Evolutionary conservation across 2,329 filamentous ascomycete genomes (phyloP).

Genomic region (Spiromastix sp.): DNA sequence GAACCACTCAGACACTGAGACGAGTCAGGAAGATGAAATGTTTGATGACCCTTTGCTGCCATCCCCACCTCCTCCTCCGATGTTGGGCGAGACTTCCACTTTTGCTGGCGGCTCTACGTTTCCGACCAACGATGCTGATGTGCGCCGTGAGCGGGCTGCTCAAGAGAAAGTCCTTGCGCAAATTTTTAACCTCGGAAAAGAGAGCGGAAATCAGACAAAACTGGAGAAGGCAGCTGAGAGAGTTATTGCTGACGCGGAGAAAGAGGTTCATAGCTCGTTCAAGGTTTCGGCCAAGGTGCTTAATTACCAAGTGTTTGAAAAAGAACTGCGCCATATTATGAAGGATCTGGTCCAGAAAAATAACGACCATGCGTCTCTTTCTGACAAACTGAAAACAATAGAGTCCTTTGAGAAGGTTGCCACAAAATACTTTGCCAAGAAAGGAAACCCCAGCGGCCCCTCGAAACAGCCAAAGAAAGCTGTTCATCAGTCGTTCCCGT

Average conservation of each 20-base stretch:
- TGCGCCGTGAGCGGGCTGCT: slow-evolving; percentile 11
- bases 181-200: slow-evolving; percentile 13
- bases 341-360: slow-evolving; percentile 3
- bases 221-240: slow-evolving; percentile 10
- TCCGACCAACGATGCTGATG: slow-evolving; percentile 12
- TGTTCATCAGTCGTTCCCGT: too few relatives aligned
- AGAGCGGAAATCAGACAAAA: slow-evolving; percentile 5
- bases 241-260: slow-evolving; percentile 8
- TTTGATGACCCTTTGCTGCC: slow-evolving; percentile 22
- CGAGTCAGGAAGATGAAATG: slow-evolving; percentile 32
- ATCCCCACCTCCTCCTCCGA: slow-evolving; percentile 7
- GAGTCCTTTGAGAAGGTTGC: slow-evolving; percentile 43
- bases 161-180: slow-evolving; percentile 14
- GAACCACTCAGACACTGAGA: slow-evolving; percentile 45
- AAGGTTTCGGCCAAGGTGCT: slow-evolving; percentile 3
- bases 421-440: slow-evolving; percentile 38
- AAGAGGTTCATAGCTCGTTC: slow-evolving; percentile 4
- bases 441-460: slow-evolving; percentile 1
- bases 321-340: slow-evolving; percentile 10
- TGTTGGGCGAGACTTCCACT: background rate
- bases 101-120: slow-evolving; percentile 5
- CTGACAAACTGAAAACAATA: slow-evolving; percentile 39
- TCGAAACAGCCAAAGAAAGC: slow-evolving; percentile 3
- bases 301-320: slow-evolving; percentile 10
- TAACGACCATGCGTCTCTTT: slow-evolving; percentile 8